Evolutionary conservation across 495 filamentous ascomycete genomes (phyloP).

Genomic region (Penicillium manginii): DNA sequence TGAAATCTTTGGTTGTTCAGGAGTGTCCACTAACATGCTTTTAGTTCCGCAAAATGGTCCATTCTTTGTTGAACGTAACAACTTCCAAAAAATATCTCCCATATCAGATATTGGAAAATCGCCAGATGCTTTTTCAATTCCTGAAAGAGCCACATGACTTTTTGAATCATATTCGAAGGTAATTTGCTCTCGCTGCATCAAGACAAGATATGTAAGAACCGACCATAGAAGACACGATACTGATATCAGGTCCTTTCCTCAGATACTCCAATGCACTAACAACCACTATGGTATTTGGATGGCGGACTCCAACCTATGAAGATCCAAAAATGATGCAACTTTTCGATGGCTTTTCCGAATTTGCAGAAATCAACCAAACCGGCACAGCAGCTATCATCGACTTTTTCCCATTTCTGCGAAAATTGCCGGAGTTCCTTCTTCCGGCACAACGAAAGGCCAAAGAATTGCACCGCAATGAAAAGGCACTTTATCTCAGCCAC

Average conservation of each 20-base stretch:
- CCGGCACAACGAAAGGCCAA: conserved; percentile 39
- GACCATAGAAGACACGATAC: not conserved
- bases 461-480: conserved; percentile 38
- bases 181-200: not conserved
- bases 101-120: conserved; percentile 46
- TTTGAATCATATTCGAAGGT: conserved; percentile 49
- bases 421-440: conserved; percentile 32
- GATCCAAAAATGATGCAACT: conserved; percentile 56
- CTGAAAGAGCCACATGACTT: conserved; percentile 40
- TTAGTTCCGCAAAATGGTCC: conserved; percentile 37
- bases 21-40: not conserved
- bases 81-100: conserved; percentile 42
- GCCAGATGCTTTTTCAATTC: conserved; percentile 33
- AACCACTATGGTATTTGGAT: conserved; percentile 61
- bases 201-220: not conserved
- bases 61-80: conserved; percentile 33
- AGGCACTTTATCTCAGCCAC: conserved; percentile 39
- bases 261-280: conserved; percentile 59
- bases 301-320: conserved; percentile 49
- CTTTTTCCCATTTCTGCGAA: conserved; percentile 33
- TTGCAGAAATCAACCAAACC: conserved; percentile 44
- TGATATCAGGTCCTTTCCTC: not conserved
- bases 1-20: not conserved
- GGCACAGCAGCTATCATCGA: conserved; percentile 41
- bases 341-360: conserved; percentile 56